Percentiles rank a stretch among this genome's conserved stretches.
phyloP scores from a whole-genome alignment of 306 rosid genomes.

The Cucumis melo region DNA sequence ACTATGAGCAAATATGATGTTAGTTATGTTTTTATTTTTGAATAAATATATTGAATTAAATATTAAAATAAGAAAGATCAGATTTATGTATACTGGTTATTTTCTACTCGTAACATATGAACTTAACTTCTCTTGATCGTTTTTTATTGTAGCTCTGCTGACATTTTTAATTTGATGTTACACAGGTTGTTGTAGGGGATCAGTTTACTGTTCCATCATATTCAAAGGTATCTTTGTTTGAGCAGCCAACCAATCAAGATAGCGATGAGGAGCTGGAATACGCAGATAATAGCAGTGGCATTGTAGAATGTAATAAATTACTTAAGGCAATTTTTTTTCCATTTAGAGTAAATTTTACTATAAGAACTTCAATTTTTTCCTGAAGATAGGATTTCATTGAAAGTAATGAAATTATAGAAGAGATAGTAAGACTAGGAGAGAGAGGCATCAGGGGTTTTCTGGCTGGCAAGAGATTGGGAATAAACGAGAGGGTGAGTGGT shows the following conservation, averaged over 20 bases:
- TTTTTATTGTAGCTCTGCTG: not conserved
- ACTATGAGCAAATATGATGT: not conserved
- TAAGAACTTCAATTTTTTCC: not conserved
- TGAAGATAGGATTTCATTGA: not conserved
- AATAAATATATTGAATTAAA: not conserved
- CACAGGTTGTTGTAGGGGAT: conserved; percentile 74
- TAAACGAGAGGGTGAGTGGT: conserved; percentile 38
- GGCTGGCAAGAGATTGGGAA: conserved; percentile 5
- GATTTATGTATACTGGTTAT: not conserved
- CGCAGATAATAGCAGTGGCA: conserved; percentile 77
- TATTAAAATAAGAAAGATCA: not conserved
- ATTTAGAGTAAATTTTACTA: not conserved
- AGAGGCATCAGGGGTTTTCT: not conserved
- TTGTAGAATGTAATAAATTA: conserved; percentile 16
- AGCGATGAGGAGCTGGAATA: conserved; percentile 98
- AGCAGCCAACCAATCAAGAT: conserved; percentile 78
- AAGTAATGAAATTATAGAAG: not conserved
- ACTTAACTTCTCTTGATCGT: not conserved
- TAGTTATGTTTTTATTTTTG: not conserved
- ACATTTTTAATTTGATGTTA: conserved; percentile 8
- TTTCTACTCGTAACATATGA: not conserved
- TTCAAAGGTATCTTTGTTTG: conserved; percentile 69
- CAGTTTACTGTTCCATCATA: conserved; percentile 70
- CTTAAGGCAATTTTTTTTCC: not conserved
- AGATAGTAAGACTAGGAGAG: not conserved